A percentile compares a stretch with the other conserved stretches of the same genome.
Conservation (phyloP, 1,284 basidiomycete genomes). For the Pseudozyma flocculosa region DNA sequence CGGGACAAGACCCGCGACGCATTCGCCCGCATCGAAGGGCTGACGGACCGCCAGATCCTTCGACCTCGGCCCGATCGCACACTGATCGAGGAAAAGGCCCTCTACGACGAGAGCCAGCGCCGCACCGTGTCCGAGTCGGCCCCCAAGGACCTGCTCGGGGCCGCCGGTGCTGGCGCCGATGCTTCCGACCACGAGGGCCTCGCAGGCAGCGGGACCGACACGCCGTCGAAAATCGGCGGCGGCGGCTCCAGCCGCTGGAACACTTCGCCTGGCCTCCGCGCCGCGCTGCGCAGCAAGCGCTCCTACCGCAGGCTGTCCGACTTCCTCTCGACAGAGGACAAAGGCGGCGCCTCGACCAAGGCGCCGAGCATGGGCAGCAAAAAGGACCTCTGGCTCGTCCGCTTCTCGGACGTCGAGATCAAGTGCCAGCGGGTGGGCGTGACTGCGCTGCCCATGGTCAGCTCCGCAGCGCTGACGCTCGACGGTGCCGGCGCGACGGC, state of each 20-base stretch:
- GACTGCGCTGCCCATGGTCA: constrained; percentile 79
- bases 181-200: constrained; percentile 24
- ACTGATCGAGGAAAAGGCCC: constrained; percentile 77
- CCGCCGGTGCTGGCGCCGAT: constrained; percentile 1
- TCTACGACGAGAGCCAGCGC: constrained; percentile 54
- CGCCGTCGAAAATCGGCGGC: constrained; percentile 1
- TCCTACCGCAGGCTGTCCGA: constrained; percentile 48
- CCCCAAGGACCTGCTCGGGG: constrained; percentile 11
- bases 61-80: constrained; percentile 83
- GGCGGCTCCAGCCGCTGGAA: constrained; percentile 9
- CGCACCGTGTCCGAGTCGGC: constrained; percentile 51
- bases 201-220: constrained; percentile 16
- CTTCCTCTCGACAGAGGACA: constrained; percentile 27
- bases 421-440: constrained; percentile 86
- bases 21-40: constrained; percentile 90
- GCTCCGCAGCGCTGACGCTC: constrained; percentile 59
- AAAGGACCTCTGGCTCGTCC: constrained; percentile 88
- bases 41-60: constrained; percentile 66
- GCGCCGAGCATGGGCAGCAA: constrained; percentile 55
- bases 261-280: constrained; percentile 17
- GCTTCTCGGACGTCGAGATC: constrained; percentile 91
- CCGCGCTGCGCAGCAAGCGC: constrained; percentile 43
- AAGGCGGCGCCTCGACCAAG: constrained; percentile 20
- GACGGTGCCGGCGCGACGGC: background rate
- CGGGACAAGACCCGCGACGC: constrained; percentile 89